Evolutionary conservation across 306 rosid genomes (phyloP).

Genomic region (Vigna hirtella): DNA sequence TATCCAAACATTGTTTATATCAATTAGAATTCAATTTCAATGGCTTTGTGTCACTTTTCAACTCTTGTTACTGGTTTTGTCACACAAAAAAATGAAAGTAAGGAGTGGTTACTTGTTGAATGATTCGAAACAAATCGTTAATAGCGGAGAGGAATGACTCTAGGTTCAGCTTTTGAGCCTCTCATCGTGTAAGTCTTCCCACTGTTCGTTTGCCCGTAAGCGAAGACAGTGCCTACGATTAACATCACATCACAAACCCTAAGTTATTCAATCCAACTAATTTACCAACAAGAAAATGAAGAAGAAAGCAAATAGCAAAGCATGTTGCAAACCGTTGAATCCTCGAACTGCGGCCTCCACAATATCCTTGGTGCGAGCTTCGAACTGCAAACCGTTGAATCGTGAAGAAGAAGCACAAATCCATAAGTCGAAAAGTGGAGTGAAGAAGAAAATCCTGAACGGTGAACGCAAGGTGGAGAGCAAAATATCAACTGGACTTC

Average conservation of each 20-base stretch:
- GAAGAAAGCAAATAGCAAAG: neutral
- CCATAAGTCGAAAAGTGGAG: too few species aligned
- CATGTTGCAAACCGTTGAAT: conserved; percentile 64
- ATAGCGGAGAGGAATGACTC: conserved; percentile 92
- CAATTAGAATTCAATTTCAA: neutral
- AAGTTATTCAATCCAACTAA: neutral
- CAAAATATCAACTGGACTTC: too few species aligned
- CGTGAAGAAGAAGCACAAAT: too few species aligned
- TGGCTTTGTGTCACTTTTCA: neutral
- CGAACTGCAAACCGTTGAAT: neutral
- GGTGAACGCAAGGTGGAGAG: too few species aligned
- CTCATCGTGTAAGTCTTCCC: conserved; percentile 96
- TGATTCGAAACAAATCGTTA: conserved; percentile 64
- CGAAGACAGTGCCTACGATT: conserved; percentile 85
- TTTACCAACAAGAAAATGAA: neutral
- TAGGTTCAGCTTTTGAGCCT: conserved; percentile 74
- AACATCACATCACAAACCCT: conserved; percentile 36
- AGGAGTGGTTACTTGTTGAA: conserved; percentile 62
- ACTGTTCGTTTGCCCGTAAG: conserved; percentile 96
- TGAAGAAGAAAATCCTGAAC: too few species aligned
- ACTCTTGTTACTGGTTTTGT: neutral
- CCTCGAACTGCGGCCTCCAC: conserved; percentile 88
- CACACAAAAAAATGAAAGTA: neutral
- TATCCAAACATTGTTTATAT: neutral
- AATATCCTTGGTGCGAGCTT: conserved; percentile 74